phyloP scores from a whole-genome alignment of 768 basidiomycete genomes.

The Cantharellus cinnabarinus region DNA sequence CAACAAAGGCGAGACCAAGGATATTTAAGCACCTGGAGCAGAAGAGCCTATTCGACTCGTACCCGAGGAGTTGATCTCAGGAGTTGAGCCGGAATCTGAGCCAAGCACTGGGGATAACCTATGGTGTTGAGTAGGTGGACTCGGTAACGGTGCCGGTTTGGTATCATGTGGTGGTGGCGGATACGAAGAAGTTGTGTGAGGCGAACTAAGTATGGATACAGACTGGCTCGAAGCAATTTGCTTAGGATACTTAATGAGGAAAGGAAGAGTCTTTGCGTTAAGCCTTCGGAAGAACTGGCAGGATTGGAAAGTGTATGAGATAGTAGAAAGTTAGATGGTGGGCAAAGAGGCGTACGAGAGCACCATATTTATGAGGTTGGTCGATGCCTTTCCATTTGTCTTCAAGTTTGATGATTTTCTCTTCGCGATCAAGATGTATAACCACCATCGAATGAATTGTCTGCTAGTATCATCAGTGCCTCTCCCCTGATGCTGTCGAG shows the following conservation, averaged over 20 bases:
- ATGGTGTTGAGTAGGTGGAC: no score
- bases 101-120: no score
- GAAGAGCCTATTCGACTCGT: no score
- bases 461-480: slow-evolving; percentile 16
- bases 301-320: background rate
- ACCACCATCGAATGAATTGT: slow-evolving; percentile 36
- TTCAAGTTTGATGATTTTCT: slow-evolving; percentile 35
- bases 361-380: slow-evolving; percentile 28
- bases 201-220: no score
- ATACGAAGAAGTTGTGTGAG: no score
- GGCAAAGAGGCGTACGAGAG: slow-evolving; percentile 10
- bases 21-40: no score
- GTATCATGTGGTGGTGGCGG: no score
- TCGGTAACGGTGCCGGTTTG: no score
- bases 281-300: slow-evolving; percentile 24
- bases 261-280: slow-evolving; percentile 32
- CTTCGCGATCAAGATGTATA: slow-evolving; percentile 44
- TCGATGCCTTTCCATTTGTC: slow-evolving; percentile 43
- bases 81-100: no score
- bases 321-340: background rate
- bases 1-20: no score
- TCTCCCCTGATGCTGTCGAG: background rate
- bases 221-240: background rate
- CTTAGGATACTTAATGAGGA: slow-evolving; percentile 33
- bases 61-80: no score